A percentile compares a stretch with the other conserved stretches of the same genome.
phyloP scores from a whole-genome alignment of 306 rosid species.

The Prunus fruticosa region DNA sequence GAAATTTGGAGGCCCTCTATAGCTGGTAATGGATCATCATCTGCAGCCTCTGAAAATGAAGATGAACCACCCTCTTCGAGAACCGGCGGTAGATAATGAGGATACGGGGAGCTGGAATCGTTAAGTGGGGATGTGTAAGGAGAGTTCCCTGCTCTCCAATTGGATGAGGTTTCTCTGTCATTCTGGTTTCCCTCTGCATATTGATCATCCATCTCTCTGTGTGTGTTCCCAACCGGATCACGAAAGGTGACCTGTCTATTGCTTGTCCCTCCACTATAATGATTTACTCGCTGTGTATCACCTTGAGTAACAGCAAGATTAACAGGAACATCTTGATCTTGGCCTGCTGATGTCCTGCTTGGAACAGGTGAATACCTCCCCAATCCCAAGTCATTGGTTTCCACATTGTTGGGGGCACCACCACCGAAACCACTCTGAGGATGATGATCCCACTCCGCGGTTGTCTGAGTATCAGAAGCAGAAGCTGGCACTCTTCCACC shows the following conservation, averaged over 20 bases:
- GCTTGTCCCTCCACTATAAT: constrained; percentile 50
- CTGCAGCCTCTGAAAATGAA: constrained; percentile 89
- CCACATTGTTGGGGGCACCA: constrained; percentile 40
- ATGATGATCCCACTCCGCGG: constrained; percentile 63
- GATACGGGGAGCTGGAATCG: constrained; percentile 64
- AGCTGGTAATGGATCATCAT: constrained; percentile 94
- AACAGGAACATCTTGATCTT: constrained; percentile 36
- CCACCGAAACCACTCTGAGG: constrained; percentile 50
- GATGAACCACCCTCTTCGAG: constrained; percentile 96
- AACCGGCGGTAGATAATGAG: constrained; percentile 75
- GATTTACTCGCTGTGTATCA: constrained; percentile 29
- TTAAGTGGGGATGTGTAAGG: constrained; percentile 53
- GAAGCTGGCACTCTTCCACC: constrained; percentile 41
- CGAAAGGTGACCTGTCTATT: constrained; percentile 86
- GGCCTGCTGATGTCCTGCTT: constrained; percentile 52
- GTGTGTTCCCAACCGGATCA: constrained; percentile 58
- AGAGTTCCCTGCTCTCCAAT: constrained; percentile 65
- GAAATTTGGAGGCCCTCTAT: constrained; percentile 87
- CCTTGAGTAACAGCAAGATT: constrained; percentile 39
- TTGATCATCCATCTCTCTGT: constrained; percentile 58
- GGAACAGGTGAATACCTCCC: constrained; percentile 77
- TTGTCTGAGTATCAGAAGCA: constrained; percentile 50
- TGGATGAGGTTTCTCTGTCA: constrained; percentile 62
- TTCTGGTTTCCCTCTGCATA: constrained; percentile 61
- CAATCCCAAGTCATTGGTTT: constrained; percentile 38